Evolutionary conservation across 176 grass and related monocot genomes (phyloP), one percentile per base, ranked within the genome.

Genomic region (Triticum dicoccoides): DNA sequence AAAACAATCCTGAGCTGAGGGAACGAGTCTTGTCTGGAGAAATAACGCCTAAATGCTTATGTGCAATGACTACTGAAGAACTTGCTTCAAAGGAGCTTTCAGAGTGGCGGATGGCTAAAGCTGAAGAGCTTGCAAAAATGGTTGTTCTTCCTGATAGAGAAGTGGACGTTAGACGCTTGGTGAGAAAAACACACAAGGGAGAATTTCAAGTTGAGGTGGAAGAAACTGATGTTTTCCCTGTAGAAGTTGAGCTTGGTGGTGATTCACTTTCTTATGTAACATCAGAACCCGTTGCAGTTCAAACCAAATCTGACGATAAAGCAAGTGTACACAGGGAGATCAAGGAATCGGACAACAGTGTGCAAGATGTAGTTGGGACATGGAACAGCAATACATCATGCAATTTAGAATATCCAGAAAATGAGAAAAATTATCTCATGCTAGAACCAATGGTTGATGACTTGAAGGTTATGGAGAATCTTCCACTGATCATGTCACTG

Each of bases 41-140:
- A 23, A 91, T 98, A 87, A 52, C 87, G 78, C 91, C 93, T 18
- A 85, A 92, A 67, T 78, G 63, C 75, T 86, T 95, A 15, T 93
- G 96, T 81, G 70, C 80, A 35, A 95, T 98, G 96, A 93, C 89
- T 62, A 89, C 69, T 1, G 88, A 94, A 74, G 96, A 95, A 72
- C 91, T 98, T 23, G 96, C 96, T 87, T 98, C 93, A 65, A 89
- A 93, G 86, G 91, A 98, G 76, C 88, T 98, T 80, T 93, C 86
- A 58, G 78, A 87, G 39, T 95, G 96, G 96, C 82, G 86, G 75
- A 73, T 89, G 77, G 96, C 93, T 68, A 98, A 98, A 86, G 91
- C 93, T 39, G 83, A 95, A 86, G 91, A 92, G 75, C 81, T 98
- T 86, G 84, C 80, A 61, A 87, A 95, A 56, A 91, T 88, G 87